Percentiles rank a stretch among this genome's conserved stretches.
Evolutionary conservation across 306 rosid genomes (phyloP).

Genomic region (Oemleria cerasiformis): DNA sequence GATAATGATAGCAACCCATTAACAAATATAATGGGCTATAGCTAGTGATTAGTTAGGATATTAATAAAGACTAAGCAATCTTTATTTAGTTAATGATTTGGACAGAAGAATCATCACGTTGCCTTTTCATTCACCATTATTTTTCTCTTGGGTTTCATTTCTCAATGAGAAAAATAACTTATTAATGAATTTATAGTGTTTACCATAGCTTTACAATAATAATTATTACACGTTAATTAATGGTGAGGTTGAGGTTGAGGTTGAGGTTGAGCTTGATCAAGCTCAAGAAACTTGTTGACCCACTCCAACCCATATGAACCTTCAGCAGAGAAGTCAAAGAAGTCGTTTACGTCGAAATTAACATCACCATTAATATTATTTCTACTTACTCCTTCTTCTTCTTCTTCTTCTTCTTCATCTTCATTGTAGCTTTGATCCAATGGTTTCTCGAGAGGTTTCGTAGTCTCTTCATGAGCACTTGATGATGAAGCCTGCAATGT

Average conservation of each 20-base stretch:
- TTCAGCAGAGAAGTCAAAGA: conserved; percentile 45
- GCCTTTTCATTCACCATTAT: not conserved
- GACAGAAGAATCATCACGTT: conserved; percentile 2
- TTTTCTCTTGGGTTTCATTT: not conserved
- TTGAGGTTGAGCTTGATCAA: conserved; percentile 24
- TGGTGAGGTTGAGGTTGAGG: too few relatives aligned
- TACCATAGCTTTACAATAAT: too few relatives aligned
- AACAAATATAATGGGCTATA: too few relatives aligned
- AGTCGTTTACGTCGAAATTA: conserved; percentile 46
- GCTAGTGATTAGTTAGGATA: too few relatives aligned
- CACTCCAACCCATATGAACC: conserved; percentile 44
- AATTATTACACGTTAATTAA: not conserved
- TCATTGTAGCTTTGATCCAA: not conserved
- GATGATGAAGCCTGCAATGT: conserved; percentile 5
- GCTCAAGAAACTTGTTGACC: conserved; percentile 48
- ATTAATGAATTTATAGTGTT: not conserved
- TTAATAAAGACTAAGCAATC: not conserved
- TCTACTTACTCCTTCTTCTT: conserved; percentile 1
- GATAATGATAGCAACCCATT: too few relatives aligned
- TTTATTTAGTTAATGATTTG: not conserved
- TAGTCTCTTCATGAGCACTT: conserved; percentile 10
- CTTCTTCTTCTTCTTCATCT: conserved; percentile 18
- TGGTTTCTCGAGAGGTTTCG: not conserved
- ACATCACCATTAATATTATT: conserved; percentile 2
- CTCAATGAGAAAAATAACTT: not conserved